Conservation (phyloP, 371 early-diverging fungal species). For the Rhizopus stolonifer region DNA sequence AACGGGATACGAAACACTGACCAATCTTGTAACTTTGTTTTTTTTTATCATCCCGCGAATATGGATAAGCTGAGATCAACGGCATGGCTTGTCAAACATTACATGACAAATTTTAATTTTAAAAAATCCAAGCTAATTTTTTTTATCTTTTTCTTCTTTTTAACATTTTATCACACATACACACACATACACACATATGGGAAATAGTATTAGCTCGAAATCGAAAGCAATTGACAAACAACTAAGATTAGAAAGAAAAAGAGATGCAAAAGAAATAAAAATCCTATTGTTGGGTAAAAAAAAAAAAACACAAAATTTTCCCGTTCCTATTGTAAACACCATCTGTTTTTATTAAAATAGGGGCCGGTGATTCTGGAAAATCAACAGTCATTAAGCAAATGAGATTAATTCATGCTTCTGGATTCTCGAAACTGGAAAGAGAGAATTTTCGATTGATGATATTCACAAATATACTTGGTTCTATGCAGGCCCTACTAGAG, state of each 20-base stretch:
- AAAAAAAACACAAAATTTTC: too few species aligned
- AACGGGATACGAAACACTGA: too few species aligned
- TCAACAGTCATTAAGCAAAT: constrained; percentile 95
- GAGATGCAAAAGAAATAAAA: constrained; percentile 86
- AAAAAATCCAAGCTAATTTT: background rate
- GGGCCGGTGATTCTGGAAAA: constrained; percentile 96
- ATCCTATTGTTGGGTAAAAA: constrained; percentile 90
- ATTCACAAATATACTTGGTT: constrained; percentile 82
- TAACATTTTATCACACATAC: too few species aligned
- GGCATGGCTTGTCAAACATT: background rate
- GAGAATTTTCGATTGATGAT: constrained; percentile 86
- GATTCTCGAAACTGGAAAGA: constrained; percentile 81
- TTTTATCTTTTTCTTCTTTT: constrained; percentile 4
- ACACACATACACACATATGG: too few species aligned
- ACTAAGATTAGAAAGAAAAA: constrained; percentile 73
- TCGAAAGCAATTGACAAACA: constrained; percentile 90
- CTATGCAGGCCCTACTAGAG: constrained; percentile 86
- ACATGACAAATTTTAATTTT: background rate
- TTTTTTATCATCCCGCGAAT: too few species aligned
- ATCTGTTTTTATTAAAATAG: constrained; percentile 36
- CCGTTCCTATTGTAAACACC: background rate
- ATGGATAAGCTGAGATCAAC: background rate
- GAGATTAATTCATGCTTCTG: constrained; percentile 91
- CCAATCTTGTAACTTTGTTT: too few species aligned
- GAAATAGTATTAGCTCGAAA: constrained; percentile 68